Evolutionary conservation across 768 basidiomycete species (phyloP), one percentile per base, ranked within the genome.

Genomic region (Krasilnikovozyma curviuscula): DNA sequence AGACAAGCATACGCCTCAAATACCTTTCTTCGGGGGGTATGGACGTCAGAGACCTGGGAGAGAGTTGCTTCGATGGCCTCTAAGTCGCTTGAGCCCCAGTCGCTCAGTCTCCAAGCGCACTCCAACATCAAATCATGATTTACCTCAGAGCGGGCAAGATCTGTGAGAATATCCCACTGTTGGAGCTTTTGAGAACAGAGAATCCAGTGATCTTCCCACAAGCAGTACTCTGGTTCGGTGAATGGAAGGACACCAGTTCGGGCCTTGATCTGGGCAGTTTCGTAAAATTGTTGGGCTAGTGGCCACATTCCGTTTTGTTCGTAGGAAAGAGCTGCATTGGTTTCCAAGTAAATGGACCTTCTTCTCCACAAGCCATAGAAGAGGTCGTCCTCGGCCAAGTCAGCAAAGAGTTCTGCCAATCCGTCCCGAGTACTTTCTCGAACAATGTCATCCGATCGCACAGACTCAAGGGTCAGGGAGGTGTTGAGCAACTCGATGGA

Each of bases 181-280:
- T 97, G 93, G 16, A 99, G 69, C 64, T 98, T 99, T 67, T 91
- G 84, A 0, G 86, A 80, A 1, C 88, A 74, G 7, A 89, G 68
- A 50, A 99, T 82, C 91, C 93, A 99, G 63, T 99, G 93, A 62
- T 99, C 93, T 59, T 98, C 93, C 93, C 93, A 99, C 18, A 99
- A 69, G 57, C 83, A 86, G 63, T 89, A 95, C 63, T 99, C 93
- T 1, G 81, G 71, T 63, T 99, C 93, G 12, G 82, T 80, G 68
- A 89, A 97, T 1, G 88, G 78, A 45, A 93, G 76, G 6, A 73
- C 68, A 5, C 85, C 84, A 3, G 74, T 70, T 39, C 86, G 73
- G 7, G 86, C 79, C 63, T 79, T 83, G 55, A 70, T 77, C 65
- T 95, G 89, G 1, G 89, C 93, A 23, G 69, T 67, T 65, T 99